Evolutionary conservation across 2,329 filamentous ascomycete species (phyloP), one percentile per base, ranked within the genome.

Genomic region (Beauveria scarabaeidicola): DNA sequence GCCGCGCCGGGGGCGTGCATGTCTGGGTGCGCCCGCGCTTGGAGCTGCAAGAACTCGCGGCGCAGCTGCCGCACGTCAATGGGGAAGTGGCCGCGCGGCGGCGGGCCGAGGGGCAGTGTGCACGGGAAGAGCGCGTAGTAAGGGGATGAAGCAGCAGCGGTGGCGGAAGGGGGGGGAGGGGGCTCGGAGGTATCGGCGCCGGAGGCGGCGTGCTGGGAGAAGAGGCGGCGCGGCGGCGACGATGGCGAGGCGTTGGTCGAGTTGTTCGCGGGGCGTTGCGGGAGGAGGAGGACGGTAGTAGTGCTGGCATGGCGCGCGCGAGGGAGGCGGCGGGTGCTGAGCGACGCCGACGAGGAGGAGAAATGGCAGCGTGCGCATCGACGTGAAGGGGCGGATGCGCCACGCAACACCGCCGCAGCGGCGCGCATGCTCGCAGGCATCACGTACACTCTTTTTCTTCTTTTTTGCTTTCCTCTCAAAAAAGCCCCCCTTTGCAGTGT

Each of bases 101-200:
- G 94, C 0, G 91, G 89, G 2, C 93, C 93, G 1, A 73, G 58
- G 0, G 91, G 84, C 3, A 97, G 81, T 3, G 91, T 89, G 36
- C 81, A 71, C 1, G 92, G 91, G 78, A 99, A 99, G 75, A 97
- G 84, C 59, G 87, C 84, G 81, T 97, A 97, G 79, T 93, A 84
- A 58, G 87, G 64, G 53, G 52, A 63, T 57, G 65, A 13, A 17
- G 19, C 50, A 23, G 61, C 21, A 21, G 62, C 46, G 21, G 61
- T 7, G 36, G 51, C 41, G 19, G 56, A 17, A 40, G 50, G 61
- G 47, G 27, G 56, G 40, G 23, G 61, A 52, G 40, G 57, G 32
- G 64, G 36, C 47, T 51, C 52, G 59, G 53, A 48, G 57, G 27
- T 59, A 52, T 59, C 48, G 57, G 11, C 53, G 36, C 19, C 51